Evolutionary conservation across 352 stramenopile species (phyloP).

Genomic region (Globisporangium irregulare): DNA sequence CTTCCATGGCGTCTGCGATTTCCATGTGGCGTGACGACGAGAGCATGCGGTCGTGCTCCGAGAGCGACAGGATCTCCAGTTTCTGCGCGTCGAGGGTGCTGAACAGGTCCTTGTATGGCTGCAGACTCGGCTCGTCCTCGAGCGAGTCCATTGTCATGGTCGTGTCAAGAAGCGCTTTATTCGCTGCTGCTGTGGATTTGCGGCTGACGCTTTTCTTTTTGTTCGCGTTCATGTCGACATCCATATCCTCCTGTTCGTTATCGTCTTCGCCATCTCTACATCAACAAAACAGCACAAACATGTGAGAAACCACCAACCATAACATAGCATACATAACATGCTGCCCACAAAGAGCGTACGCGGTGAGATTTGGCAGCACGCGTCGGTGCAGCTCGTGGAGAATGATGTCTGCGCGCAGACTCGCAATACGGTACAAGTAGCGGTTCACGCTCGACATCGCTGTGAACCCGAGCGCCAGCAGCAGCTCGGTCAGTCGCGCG

Average conservation of each 20-base stretch:
- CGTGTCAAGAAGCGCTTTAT: constrained; percentile 6
- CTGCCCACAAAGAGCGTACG: constrained; percentile 1
- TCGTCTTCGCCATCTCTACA: background rate
- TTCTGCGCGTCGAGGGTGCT: constrained; percentile 43
- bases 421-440: constrained; percentile 48
- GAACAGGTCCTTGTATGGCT: constrained; percentile 53
- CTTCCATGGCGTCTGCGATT: constrained; percentile 78
- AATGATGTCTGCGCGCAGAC: constrained; percentile 60
- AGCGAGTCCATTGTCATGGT: constrained; percentile 18
- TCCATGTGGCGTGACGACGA: constrained; percentile 58
- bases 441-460: constrained; percentile 28
- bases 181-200: background rate
- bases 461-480: constrained; percentile 51
- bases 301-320: background rate
- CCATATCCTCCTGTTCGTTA: constrained; percentile 3
- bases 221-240: constrained; percentile 8
- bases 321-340: background rate
- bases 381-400: constrained; percentile 41
- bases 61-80: constrained; percentile 62
- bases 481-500: constrained; percentile 37
- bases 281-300: background rate
- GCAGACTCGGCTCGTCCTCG: constrained; percentile 27
- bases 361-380: constrained; percentile 14
- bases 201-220: background rate
- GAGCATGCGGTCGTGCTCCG: constrained; percentile 55